These are phyloP conservation scores for Mesostigma viride DNA, from an alignment of 139 green algal species.

Conservation along the genomic window DNA sequence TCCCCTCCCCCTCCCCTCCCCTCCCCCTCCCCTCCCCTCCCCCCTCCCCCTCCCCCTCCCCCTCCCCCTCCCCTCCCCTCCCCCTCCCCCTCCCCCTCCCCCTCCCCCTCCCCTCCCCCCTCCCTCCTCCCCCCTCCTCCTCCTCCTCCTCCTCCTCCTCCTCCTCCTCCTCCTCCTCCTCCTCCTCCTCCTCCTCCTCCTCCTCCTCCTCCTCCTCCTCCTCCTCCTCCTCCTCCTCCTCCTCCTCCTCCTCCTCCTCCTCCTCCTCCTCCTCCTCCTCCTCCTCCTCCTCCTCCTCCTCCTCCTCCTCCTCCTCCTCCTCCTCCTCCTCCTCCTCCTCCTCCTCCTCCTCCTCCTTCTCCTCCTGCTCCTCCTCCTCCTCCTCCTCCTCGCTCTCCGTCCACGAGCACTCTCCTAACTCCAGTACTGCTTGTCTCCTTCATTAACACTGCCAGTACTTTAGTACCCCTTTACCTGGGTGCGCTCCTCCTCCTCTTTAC, in stretches of 20 bases:
- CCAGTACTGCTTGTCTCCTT: too few relatives aligned
- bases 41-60: neutral
- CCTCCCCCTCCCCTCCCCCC: neutral
- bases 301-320: conserved; percentile 1
- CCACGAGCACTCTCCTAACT: neutral
- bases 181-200: conserved; percentile 1
- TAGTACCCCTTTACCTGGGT: too few relatives aligned
- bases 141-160: conserved; percentile 1
- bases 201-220: neutral
- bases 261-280: conserved; percentile 1
- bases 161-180: conserved; percentile 1
- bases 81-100: too few relatives aligned
- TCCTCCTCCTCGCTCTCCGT: neutral
- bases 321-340: conserved; percentile 1
- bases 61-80: neutral
- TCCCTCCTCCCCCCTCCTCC: neutral
- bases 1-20: neutral
- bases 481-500: too few relatives aligned
- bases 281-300: conserved; percentile 1
- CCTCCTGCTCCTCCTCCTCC: neutral
- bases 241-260: neutral
- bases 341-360: neutral
- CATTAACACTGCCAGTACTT: too few relatives aligned
- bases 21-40: neutral
- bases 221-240: neutral